phyloP scores from a whole-genome alignment of 768 basidiomycete genomes.

The Gymnopilus junonius region DNA sequence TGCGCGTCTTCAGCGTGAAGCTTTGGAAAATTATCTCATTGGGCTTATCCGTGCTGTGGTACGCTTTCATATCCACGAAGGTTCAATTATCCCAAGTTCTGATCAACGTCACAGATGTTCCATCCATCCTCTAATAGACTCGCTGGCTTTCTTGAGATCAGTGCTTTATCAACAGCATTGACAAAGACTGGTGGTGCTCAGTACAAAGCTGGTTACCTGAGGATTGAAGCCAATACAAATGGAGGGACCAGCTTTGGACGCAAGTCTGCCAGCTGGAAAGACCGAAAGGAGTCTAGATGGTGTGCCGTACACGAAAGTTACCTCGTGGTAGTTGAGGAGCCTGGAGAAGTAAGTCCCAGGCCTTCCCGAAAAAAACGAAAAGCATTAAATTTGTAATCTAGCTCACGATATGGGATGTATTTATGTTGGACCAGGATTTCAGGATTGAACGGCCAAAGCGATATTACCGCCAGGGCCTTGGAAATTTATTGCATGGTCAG shows the following conservation, averaged over 20 bases:
- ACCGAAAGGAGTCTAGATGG: constrained; percentile 78
- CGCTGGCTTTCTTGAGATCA: constrained; percentile 90
- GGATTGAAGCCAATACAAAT: constrained; percentile 55
- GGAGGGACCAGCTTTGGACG: constrained; percentile 65
- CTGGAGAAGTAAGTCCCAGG: constrained; percentile 67
- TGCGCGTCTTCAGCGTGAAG: constrained; percentile 79
- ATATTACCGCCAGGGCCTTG: constrained; percentile 83
- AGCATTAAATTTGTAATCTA: constrained; percentile 31
- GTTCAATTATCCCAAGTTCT: neutral
- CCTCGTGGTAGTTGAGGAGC: constrained; percentile 84
- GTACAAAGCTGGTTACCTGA: constrained; percentile 88
- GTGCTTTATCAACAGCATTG: constrained; percentile 80
- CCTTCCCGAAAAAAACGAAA: neutral
- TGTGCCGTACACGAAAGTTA: constrained; percentile 93
- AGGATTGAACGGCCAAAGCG: constrained; percentile 88
- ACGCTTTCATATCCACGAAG: constrained; percentile 30
- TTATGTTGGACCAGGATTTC: constrained; percentile 89
- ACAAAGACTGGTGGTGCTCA: constrained; percentile 85
- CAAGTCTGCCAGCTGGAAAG: constrained; percentile 61
- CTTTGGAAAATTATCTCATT: constrained; percentile 87
- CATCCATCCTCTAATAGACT: constrained; percentile 91
- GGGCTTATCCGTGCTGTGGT: constrained; percentile 89
- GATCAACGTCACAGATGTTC: constrained; percentile 72
- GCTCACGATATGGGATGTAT: constrained; percentile 92
- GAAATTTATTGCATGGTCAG: constrained; percentile 56